phyloP scores from a whole-genome alignment of 371 early-diverging fungal species.

The Mortierella sp. region DNA sequence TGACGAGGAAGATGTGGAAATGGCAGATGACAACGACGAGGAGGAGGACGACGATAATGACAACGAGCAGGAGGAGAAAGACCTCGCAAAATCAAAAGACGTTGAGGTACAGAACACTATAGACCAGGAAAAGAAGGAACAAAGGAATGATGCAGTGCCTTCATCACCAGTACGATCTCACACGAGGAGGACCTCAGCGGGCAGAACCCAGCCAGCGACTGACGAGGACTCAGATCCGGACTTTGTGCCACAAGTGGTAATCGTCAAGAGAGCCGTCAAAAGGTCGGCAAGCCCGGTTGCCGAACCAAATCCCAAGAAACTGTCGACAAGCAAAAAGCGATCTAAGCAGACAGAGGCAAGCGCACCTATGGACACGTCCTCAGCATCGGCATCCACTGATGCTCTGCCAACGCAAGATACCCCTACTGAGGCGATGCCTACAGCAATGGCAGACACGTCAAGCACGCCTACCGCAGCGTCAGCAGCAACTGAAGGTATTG shows the following conservation, averaged over 20 bases:
- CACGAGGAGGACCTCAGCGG: conserved; percentile 2
- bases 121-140: background rate
- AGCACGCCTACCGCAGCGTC: background rate
- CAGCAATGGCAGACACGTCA: background rate
- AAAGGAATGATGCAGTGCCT: background rate
- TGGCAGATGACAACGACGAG: conserved; percentile 3
- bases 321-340: conserved; percentile 3
- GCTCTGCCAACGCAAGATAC: background rate
- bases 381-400: background rate
- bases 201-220: conserved; percentile 5
- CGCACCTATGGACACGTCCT: background rate
- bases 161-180: background rate
- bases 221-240: conserved; percentile 28
- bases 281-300: conserved; percentile 12
- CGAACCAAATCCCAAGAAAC: conserved; percentile 6
- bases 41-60: conserved; percentile 5
- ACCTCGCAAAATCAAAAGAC: background rate
- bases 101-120: background rate
- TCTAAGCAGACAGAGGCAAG: background rate
- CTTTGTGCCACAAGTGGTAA: conserved; percentile 16
- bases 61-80: background rate
- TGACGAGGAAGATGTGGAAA: conserved; percentile 9
- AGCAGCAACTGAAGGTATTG: background rate
- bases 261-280: conserved; percentile 2
- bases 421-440: background rate